Conservation (phyloP, 1,284 basidiomycete genomes). For the Athelia sp. region DNA sequence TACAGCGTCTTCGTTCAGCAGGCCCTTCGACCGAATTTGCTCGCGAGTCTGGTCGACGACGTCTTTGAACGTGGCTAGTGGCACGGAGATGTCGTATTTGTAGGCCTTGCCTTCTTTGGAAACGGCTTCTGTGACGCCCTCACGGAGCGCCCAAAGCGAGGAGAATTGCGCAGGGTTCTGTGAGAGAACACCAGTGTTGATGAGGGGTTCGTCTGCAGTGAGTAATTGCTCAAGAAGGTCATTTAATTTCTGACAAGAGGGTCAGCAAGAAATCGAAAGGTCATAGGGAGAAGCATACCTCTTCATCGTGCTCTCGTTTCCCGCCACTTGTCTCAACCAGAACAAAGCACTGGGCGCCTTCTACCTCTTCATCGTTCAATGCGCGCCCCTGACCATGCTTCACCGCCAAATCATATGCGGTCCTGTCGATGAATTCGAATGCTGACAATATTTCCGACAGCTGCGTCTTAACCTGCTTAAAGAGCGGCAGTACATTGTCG, state of each 20-base stretch:
- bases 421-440: slow-evolving; percentile 95
- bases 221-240: slow-evolving; percentile 79
- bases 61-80: slow-evolving; percentile 84
- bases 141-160: slow-evolving; percentile 91
- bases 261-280: slow-evolving; percentile 6
- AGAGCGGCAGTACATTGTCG: slow-evolving; percentile 69
- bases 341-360: slow-evolving; percentile 85
- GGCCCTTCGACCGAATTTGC: slow-evolving; percentile 68
- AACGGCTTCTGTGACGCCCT: slow-evolving; percentile 89
- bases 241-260: slow-evolving; percentile 74
- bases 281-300: slow-evolving; percentile 42
- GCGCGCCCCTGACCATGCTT: slow-evolving; percentile 70
- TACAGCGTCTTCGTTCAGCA: slow-evolving; percentile 70
- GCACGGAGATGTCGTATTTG: slow-evolving; percentile 97
- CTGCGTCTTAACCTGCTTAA: slow-evolving; percentile 64
- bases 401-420: slow-evolving; percentile 82
- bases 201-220: slow-evolving; percentile 67
- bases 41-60: slow-evolving; percentile 82
- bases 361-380: slow-evolving; percentile 62
- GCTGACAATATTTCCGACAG: slow-evolving; percentile 96
- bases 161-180: slow-evolving; percentile 90
- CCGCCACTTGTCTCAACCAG: slow-evolving; percentile 95
- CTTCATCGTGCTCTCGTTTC: slow-evolving; percentile 91
- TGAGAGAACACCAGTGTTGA: slow-evolving; percentile 90
- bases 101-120: slow-evolving; percentile 95